A percentile compares a stretch with the other conserved stretches of the same genome.
Evolutionary conservation across 257 asterid species (phyloP).

Genomic region (Phtheirospermum japonicum): DNA sequence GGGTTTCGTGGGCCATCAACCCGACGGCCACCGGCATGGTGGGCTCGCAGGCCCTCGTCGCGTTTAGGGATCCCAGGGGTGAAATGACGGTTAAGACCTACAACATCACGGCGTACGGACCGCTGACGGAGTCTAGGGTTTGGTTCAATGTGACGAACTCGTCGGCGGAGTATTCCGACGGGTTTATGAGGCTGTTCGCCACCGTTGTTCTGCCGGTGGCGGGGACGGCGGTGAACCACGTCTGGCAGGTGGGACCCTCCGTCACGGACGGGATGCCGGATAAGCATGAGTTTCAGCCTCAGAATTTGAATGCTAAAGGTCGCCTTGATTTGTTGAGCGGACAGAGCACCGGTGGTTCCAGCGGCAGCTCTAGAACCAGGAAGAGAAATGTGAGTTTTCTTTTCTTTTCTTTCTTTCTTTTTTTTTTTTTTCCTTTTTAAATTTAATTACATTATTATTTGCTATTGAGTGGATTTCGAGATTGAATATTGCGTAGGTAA

Average conservation of each 20-base stretch:
- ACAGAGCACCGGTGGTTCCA: conserved; percentile 37
- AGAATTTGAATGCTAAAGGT: conserved; percentile 46
- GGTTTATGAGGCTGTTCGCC: conserved; percentile 56
- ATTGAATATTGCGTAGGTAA: not conserved
- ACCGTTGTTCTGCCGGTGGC: conserved; percentile 58
- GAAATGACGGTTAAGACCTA: conserved; percentile 47
- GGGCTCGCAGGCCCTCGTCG: conserved; percentile 76
- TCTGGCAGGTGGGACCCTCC: conserved; percentile 71
- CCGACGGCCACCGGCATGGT: conserved; percentile 67
- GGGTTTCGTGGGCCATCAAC: conserved; percentile 92
- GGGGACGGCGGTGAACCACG: conserved; percentile 49
- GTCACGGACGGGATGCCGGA: conserved; percentile 47
- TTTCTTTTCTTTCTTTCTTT: not conserved
- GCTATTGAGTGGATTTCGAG: not conserved
- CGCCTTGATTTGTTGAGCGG: conserved; percentile 54
- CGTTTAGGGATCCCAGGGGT: conserved; percentile 47
- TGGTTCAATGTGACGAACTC: conserved; percentile 55
- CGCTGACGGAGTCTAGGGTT: conserved; percentile 46
- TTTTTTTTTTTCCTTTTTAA: not conserved
- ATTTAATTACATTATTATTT: not conserved
- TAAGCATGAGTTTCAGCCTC: conserved; percentile 44
- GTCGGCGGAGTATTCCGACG: conserved; percentile 42
- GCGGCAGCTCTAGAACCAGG: conserved; percentile 42
- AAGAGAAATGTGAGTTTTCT: conserved; percentile 59
- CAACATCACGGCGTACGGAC: conserved; percentile 38